Evolutionary conservation across 1,139 yeast species (phyloP).

Genomic region (Yamadazyma diddensiae): DNA sequence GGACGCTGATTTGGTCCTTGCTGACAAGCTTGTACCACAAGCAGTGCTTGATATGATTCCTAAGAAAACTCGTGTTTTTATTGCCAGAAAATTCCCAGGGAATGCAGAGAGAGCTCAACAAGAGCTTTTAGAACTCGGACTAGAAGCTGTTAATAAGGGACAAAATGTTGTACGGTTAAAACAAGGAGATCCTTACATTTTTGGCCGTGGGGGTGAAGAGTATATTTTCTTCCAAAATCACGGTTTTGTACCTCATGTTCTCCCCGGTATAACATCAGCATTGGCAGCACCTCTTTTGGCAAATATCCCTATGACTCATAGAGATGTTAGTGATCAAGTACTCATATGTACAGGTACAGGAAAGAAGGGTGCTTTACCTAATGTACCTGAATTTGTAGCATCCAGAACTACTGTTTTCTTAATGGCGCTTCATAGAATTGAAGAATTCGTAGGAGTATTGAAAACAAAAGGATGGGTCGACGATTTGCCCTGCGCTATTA

Average conservation of each 20-base stretch:
- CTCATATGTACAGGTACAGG: conserved; percentile 95
- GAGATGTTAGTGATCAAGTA: conserved; percentile 92
- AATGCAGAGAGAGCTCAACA: conserved; percentile 93
- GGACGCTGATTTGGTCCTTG: conserved; percentile 78
- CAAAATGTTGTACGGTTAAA: conserved; percentile 82
- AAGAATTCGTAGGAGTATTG: conserved; percentile 61
- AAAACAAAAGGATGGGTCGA: conserved; percentile 62
- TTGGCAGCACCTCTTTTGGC: conserved; percentile 87
- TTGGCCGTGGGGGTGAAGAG: conserved; percentile 97
- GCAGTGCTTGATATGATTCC: conserved; percentile 83
- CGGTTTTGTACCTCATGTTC: conserved; percentile 69
- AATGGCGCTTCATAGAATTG: conserved; percentile 86
- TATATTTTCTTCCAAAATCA: conserved; percentile 60
- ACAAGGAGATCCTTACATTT: conserved; percentile 97
- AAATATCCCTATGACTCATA: conserved; percentile 84
- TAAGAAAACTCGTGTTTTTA: conserved; percentile 64
- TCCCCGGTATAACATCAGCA: conserved; percentile 91
- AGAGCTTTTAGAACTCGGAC: conserved; percentile 70
- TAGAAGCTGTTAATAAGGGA: conserved; percentile 62
- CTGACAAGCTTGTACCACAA: conserved; percentile 91
- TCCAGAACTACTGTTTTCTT: conserved; percentile 82
- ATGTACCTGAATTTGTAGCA: conserved; percentile 67
- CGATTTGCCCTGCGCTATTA: conserved; percentile 74
- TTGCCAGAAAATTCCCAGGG: conserved; percentile 94
- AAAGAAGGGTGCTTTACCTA: conserved; percentile 77